Evolutionary conservation across 257 asterid species (phyloP), one percentile per base, ranked within the genome.

Genomic region (Solanum peruvianum): DNA sequence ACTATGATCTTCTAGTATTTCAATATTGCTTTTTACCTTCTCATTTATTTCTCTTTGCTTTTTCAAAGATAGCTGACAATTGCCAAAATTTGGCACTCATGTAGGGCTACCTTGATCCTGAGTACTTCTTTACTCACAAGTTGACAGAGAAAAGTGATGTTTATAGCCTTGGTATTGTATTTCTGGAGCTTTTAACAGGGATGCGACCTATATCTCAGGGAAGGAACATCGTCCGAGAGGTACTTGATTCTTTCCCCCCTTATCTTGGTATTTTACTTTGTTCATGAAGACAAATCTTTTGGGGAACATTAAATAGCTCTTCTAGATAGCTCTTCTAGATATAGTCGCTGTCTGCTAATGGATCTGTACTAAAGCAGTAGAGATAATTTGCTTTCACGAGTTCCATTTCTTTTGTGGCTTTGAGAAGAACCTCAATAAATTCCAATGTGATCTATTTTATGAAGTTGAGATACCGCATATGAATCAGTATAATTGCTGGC

Each of bases 131-230:
- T 2, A 81, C 69, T 31, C 85, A 81, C 85, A 81, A 81, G 85
- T 81, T 81, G 85, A 81, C 85, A 5, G 85, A 81, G 21, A 81
- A 49, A 81, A 81, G 85, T 49, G 85, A 81, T 81, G 45, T 81
- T 29, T 81, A 81, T 52, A 81, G 85, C 69, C 85, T 81, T 29
- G 85, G 85, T 29, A 49, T 81, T 20, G 85, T 81, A 52, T 81
- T 81, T 81, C 69, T 81, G 69, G 85, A 81, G 45, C 85, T 81
- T 31, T 49, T 81, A 49, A 81, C 85, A 29, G 85, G 85, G 45
- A 81, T 81, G 85, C 69, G 85, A 6, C 85, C 85, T 81, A 81
- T 81, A 81, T 81, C 12, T 49, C 85, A 81, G 39, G 85, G 85
- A 56, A 81, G 45, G 85, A 81, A 81, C 69, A 81, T 81, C 21